Conservation (phyloP, 2,329 filamentous ascomycete genomes). For the Fusarium sororula region DNA sequence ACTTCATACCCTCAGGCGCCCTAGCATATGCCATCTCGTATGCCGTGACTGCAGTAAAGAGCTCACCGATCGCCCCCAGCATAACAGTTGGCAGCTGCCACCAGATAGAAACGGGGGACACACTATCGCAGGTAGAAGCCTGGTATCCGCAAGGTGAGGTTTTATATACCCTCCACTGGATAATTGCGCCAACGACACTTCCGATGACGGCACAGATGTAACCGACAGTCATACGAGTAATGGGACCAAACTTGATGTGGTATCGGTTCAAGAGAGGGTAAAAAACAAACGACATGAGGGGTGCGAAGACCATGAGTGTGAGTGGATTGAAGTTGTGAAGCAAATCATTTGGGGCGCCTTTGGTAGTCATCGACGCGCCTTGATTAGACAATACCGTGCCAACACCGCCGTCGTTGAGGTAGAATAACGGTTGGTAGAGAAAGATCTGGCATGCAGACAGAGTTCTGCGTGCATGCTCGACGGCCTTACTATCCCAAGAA, state of each 20-base stretch:
- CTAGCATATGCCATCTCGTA: slow-evolving; percentile 57
- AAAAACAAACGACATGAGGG: slow-evolving; percentile 48
- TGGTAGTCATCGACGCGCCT: slow-evolving; percentile 46
- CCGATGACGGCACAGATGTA: slow-evolving; percentile 58
- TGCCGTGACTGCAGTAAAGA: slow-evolving; percentile 42
- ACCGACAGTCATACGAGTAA: slow-evolving; percentile 65
- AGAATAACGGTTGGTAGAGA: background rate
- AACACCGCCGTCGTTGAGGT: background rate
- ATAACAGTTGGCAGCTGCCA: background rate
- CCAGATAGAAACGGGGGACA: background rate
- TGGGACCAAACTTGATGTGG: slow-evolving; percentile 65
- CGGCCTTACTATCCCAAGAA: background rate
- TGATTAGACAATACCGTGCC: background rate
- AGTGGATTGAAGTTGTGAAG: slow-evolving; percentile 68
- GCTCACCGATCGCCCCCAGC: slow-evolving; percentile 11
- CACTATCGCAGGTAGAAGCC: background rate
- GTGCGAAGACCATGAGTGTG: slow-evolving; percentile 61
- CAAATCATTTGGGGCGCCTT: slow-evolving; percentile 68
- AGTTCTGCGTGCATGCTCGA: background rate
- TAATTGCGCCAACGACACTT: background rate
- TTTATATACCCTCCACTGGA: background rate
- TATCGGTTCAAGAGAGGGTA: slow-evolving; percentile 64
- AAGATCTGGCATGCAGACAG: slow-evolving; percentile 1
- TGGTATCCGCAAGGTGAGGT: background rate
- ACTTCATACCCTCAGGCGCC: slow-evolving; percentile 61